These are phyloP conservation scores for Solanum chmielewskii DNA, from an alignment of 257 asterid species.

Conservation along the genomic window DNA sequence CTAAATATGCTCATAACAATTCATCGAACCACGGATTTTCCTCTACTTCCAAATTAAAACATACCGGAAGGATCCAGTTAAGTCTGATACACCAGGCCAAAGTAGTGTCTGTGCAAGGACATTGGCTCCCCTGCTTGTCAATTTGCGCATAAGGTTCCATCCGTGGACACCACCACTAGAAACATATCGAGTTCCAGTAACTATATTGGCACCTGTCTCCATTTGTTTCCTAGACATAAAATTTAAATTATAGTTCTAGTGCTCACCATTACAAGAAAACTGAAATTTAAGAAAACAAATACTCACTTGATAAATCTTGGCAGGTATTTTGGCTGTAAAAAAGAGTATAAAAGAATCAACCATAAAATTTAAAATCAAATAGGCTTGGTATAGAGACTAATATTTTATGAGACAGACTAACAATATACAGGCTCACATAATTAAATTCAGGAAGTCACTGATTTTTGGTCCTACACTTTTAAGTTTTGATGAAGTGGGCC, in stretches of 20 bases:
- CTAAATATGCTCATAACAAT: background rate
- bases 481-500: background rate
- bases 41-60: background rate
- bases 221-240: slow-evolving; percentile 60
- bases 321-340: slow-evolving; percentile 79
- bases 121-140: slow-evolving; percentile 99
- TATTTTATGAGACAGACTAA: background rate
- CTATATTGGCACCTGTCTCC: slow-evolving; percentile 89
- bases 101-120: slow-evolving; percentile 95
- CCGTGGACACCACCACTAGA: slow-evolving; percentile 95
- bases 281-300: background rate
- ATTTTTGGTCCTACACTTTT: background rate
- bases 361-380: background rate
- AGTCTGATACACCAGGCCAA: slow-evolving; percentile 99
- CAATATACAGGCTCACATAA: background rate
- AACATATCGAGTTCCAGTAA: slow-evolving; percentile 94
- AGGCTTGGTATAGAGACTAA: background rate
- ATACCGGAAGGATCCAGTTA: slow-evolving; percentile 98
- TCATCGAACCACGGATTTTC: background rate
- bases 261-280: background rate
- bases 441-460: background rate
- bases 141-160: slow-evolving; percentile 93
- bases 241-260: slow-evolving; percentile 1
- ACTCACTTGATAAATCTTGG: slow-evolving; percentile 89
- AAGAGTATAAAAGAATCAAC: slow-evolving; percentile 6